phyloP scores from a whole-genome alignment of 805 yeast genomes.

The Lipomyces spencermartinsiae region DNA sequence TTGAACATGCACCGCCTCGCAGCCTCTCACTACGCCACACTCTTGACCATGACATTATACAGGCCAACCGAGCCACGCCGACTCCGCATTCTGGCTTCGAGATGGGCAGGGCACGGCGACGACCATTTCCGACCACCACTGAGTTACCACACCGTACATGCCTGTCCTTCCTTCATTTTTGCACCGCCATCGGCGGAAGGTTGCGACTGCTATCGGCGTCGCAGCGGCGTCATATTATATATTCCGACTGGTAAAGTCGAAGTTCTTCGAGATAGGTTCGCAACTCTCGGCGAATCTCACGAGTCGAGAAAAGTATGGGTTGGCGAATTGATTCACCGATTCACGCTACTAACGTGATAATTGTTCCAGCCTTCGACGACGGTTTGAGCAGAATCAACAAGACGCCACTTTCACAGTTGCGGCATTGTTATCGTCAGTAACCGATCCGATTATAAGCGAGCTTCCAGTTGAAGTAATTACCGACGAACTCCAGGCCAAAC shows the following conservation, averaged over 20 bases:
- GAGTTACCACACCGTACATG: not conserved
- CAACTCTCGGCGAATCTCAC: slow-evolving; percentile 18
- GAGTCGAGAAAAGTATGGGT: slow-evolving; percentile 30
- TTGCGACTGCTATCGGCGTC: slow-evolving; percentile 26
- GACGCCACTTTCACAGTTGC: slow-evolving; percentile 85
- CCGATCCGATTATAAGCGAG: slow-evolving; percentile 64
- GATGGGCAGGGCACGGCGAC: not conserved
- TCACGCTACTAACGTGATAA: not conserved
- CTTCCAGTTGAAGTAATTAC: slow-evolving; percentile 78
- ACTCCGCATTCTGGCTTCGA: not conserved
- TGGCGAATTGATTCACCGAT: not conserved
- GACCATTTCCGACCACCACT: not conserved
- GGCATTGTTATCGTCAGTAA: slow-evolving; percentile 79
- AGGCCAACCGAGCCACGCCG: not conserved
- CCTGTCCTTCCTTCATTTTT: slow-evolving; percentile 19
- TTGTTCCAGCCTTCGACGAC: slow-evolving; percentile 60
- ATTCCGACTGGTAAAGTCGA: slow-evolving; percentile 12
- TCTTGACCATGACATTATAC: too few species aligned
- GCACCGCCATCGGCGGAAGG: slow-evolving; percentile 33
- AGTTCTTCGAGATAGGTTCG: slow-evolving; percentile 31
- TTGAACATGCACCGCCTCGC: too few species aligned
- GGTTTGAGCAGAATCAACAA: slow-evolving; percentile 90
- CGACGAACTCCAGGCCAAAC: slow-evolving; percentile 67
- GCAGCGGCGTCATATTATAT: slow-evolving; percentile 29
- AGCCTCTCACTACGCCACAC: too few species aligned